Base-by-base conservation (phyloP, 257 asterid species). In the Jacaranda mimosifolia region DNA sequence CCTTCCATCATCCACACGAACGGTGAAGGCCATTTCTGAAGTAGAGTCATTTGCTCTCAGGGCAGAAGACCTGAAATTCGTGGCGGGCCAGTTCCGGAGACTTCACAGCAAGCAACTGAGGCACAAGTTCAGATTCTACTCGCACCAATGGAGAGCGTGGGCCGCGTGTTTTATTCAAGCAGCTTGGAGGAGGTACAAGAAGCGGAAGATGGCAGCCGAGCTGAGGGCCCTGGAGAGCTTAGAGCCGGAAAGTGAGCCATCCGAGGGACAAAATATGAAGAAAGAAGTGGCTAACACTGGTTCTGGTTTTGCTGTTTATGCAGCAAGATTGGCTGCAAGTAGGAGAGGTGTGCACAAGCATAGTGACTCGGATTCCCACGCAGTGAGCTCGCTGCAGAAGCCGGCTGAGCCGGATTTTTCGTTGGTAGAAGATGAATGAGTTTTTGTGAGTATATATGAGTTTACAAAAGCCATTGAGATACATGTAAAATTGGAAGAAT, bases 61-160 rank as follows among this genome's bases (percentile, higher is more conserved):
- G 49, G 95, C 97, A 0, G 98, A 93, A 59, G 99, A 94, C 84
- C 74, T 92, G 39, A 94, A 85, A 60, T 94, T 94, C 73, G 99
- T 94, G 15, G 97, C 98, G 3, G 90, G 84, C 2, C 99, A 92
- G 74, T 94, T 92, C 40, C 77, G 98, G 35, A 84, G 99, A 70
- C 90, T 94, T 3, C 98, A 94, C 46, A 94, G 98, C 85, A 94
- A 94, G 82, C 98, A 91, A 60, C 82, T 94, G 49, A 84, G 98
- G 83, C 98, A 92, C 76, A 94, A 90, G 83, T 94, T 94, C 53
- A 77, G 99, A 57, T 94, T 94, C 88, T 92, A 94, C 82, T 94
- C 99, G 0, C 99, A 94, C 84, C 99, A 94, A 21, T 94, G 99
- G 99, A 80, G 99, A 32, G 86, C 91, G 17, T 94, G 99, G 99